Evolutionary conservation across 108 stramenopile species (phyloP).

Genomic region (Stephanodiscus triporus): DNA sequence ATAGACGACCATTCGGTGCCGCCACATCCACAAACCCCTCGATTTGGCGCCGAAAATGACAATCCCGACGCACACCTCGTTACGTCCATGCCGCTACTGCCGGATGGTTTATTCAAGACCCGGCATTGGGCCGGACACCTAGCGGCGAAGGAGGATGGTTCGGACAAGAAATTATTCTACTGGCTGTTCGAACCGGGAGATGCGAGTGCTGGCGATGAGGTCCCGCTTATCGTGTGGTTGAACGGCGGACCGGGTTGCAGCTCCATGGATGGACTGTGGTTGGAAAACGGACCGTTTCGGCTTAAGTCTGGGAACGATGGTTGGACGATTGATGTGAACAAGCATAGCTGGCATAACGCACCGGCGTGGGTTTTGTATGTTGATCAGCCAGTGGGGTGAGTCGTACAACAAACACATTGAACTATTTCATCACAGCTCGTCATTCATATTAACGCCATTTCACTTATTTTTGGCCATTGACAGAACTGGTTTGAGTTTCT

Average conservation of each 20-base stretch:
- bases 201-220: conserved; percentile 46
- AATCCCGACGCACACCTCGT: conserved; percentile 70
- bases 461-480: conserved; percentile 32
- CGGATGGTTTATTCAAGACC: conserved; percentile 42
- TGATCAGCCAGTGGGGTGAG: conserved; percentile 62
- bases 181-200: conserved; percentile 90
- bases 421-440: too few relatives aligned
- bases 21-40: conserved; percentile 17
- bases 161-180: conserved; percentile 90
- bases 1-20: not conserved
- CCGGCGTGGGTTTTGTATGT: conserved; percentile 86
- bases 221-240: conserved; percentile 93
- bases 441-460: not conserved
- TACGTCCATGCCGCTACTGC: conserved; percentile 62
- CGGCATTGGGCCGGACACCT: conserved; percentile 80
- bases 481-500: conserved; percentile 77
- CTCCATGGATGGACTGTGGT: conserved; percentile 95
- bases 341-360: conserved; percentile 80
- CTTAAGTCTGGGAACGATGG: conserved; percentile 23
- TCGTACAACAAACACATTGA: conserved; percentile 9
- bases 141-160: conserved; percentile 56
- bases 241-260: conserved; percentile 90
- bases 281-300: conserved; percentile 96
- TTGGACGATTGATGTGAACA: conserved; percentile 66
- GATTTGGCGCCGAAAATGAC: conserved; percentile 13